Conservation (phyloP, 805 yeast species). For the Teunomyces funiuensis region DNA sequence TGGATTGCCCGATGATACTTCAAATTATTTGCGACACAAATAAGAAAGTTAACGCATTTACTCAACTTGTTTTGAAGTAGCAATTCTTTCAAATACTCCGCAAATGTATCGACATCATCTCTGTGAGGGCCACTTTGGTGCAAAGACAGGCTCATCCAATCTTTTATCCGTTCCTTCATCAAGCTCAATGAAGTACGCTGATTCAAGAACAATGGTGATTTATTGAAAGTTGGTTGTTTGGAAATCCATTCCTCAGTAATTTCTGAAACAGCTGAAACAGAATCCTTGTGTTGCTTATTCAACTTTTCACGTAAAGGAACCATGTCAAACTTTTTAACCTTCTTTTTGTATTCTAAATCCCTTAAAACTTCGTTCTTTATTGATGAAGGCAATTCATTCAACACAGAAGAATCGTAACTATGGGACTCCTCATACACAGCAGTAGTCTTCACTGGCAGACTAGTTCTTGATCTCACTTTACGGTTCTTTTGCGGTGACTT, state of each 20-base stretch:
- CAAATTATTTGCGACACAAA: slow-evolving; percentile 9
- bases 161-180: slow-evolving; percentile 17
- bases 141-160: slow-evolving; percentile 29
- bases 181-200: not conserved
- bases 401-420: slow-evolving; percentile 35
- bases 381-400: slow-evolving; percentile 40
- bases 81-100: slow-evolving; percentile 17
- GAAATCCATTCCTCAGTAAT: slow-evolving; percentile 23
- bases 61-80: slow-evolving; percentile 15
- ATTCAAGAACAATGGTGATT: slow-evolving; percentile 10
- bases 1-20: slow-evolving; percentile 9
- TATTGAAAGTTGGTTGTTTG: slow-evolving; percentile 14
- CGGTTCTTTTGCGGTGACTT: slow-evolving; percentile 17
- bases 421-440: slow-evolving; percentile 21
- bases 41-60: slow-evolving; percentile 18
- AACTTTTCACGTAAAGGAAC: slow-evolving; percentile 30
- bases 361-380: slow-evolving; percentile 35
- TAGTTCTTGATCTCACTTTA: slow-evolving; percentile 8
- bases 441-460: slow-evolving; percentile 15
- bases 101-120: slow-evolving; percentile 28
- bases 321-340: slow-evolving; percentile 24
- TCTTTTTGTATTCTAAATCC: slow-evolving; percentile 31
- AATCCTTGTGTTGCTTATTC: slow-evolving; percentile 10
- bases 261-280: slow-evolving; percentile 13
- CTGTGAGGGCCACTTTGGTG: slow-evolving; percentile 36